A percentile compares a stretch with the other conserved stretches of the same genome.
Evolutionary conservation across 2,329 filamentous ascomycete genomes (phyloP).

Genomic region (Fusarium sp.): DNA sequence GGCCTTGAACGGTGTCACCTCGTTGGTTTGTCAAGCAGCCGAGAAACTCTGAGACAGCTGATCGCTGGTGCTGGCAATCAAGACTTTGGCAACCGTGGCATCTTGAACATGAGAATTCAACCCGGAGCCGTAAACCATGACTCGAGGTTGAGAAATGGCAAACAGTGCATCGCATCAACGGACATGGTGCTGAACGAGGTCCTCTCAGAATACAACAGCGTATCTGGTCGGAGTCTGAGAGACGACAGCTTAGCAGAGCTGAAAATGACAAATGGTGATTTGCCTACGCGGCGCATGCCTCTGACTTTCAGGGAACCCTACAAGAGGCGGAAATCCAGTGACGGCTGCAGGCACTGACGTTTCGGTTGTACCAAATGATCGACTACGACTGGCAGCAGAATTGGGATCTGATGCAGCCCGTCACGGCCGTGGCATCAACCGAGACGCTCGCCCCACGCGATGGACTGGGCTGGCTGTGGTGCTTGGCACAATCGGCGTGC

Average conservation of each 20-base stretch:
- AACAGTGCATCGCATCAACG: background rate
- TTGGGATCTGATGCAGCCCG: background rate
- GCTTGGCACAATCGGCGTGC: background rate
- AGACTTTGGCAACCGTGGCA: background rate
- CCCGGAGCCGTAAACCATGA: background rate
- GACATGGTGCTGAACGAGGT: background rate
- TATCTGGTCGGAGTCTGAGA: background rate
- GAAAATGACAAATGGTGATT: background rate
- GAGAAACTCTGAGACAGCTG: background rate
- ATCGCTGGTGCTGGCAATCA: fast-evolving
- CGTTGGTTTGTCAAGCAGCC: background rate
- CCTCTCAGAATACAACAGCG: background rate
- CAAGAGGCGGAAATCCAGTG: background rate
- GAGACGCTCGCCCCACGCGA: background rate
- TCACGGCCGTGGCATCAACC: background rate
- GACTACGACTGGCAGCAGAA: conserved; percentile 1
- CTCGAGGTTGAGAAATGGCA: background rate
- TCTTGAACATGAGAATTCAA: background rate
- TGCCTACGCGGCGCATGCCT: background rate
- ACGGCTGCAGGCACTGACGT: no score
- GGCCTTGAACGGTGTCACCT: no score
- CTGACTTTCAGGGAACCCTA: conserved; percentile 9
- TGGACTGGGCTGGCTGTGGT: conserved; percentile 1
- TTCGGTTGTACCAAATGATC: conserved; percentile 7
- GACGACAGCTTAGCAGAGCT: background rate